Evolutionary conservation across 2,329 filamentous ascomycete species (phyloP), one percentile per base, ranked within the genome.

Genomic region (Aspergillus brasiliensis): DNA sequence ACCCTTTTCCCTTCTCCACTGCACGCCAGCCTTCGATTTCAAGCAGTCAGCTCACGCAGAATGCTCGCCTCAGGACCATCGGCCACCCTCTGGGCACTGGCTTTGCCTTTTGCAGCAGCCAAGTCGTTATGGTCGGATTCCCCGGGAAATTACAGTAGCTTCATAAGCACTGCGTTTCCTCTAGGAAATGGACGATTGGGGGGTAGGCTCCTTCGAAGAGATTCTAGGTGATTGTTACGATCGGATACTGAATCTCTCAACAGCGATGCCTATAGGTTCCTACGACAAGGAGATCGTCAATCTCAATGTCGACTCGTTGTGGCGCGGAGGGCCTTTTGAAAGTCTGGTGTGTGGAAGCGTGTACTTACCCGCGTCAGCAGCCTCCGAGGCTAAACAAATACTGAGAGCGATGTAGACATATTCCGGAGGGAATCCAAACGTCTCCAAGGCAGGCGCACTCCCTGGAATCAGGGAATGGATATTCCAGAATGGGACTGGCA

Each of bases 291-390:
- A 66, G 21, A 59, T 57, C 8, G 40, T 68, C 21, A 67, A 67
- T 47, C 40, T 70, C 11, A 71, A 71, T 27, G 53, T 69, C 44
- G 70, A 72, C 55, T 67, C 63, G 11, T 61, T 72, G 10, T 72
- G 69, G 69, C 60, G 58, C 7, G 70, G 70, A 7, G 70, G 70
- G 1, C 68, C 68, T 1, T 70, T 71, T 48, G 65, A 69, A 42
- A 60, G 52, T n/a, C 11, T 40, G 21, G 63, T 65, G 37, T 13
- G 48, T 53, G 8, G n/a, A 5, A 28, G 8, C 11, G n/a, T 34
- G 2, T 34, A 27, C 10, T 17, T 17, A 42, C 17, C 15, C 17
- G 15, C 17, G 5, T n/a, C 15, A 13, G 2, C n/a, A 21, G 11
- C 44, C 3, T 7, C 27, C 28, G 6, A 49, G 5, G 40, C 7